Evolutionary conservation across 2,329 filamentous ascomycete genomes (phyloP), one percentile per base, ranked within the genome.

Genomic region (Phialemoniopsis sp.): DNA sequence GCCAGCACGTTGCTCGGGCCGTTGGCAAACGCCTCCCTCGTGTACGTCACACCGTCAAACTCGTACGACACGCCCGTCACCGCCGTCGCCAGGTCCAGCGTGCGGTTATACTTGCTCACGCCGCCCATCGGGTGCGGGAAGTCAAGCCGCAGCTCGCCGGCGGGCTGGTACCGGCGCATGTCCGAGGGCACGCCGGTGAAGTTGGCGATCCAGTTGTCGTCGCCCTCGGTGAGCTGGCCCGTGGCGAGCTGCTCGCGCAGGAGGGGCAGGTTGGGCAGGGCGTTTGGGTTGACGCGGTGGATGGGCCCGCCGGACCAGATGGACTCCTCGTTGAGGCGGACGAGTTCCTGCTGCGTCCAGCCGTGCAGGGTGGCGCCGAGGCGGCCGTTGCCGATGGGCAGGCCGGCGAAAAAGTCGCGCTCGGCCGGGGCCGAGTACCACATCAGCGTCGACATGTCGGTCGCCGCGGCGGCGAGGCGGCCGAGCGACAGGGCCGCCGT

Each of bases 1-100:
- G 56, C 61, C 16, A 67, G 47, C n/a, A 63, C 53, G 29, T 57
- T 47, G 29, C 62, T 58, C 5, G 62, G 56, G 38, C 57, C 51
- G 38, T 56, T 62, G 18, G 58, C 61, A 32, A 66, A 49, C 16
- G 52, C 42, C 39, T 67, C 55, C 16, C 62, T 52, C 26, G 53
- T 46, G 29, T 57, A 52, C 1, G 37, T 35, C 7, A 52, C 42
- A 12, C 53, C 52, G 18, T 54, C 44, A 17, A 57, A 45, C 14
- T 46, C 49, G 47, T 64, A 67, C n/a, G 55, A 45, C 4, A 63
- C 56, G 28, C 45, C 53, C 3, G 52, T 46, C 13, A 55, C 49
- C n/a, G 57, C 59, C 16, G 45, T 49, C 3, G 43, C 44, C 14
- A 67, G 45, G 41, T 64, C 56, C 3, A 68, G 43, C 5, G 53